phyloP scores from a whole-genome alignment of 208 protist species.

The Naegleria lovaniensis region DNA sequence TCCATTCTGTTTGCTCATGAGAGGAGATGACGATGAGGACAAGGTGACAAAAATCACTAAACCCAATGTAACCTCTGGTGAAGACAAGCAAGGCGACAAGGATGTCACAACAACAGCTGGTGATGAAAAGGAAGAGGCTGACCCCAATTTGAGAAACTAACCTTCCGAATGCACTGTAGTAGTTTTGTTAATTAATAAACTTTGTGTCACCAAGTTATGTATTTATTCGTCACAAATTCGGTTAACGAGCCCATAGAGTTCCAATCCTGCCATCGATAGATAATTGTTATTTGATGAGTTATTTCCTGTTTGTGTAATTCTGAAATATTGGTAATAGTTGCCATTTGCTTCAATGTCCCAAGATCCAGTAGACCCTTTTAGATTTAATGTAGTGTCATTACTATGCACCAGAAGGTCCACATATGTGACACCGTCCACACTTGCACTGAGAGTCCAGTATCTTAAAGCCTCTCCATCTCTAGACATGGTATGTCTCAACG shows the following conservation, averaged over 20 bases:
- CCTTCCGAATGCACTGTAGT: too few species aligned
- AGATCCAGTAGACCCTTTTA: not conserved
- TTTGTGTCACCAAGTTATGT: too few species aligned
- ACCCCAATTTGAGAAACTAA: too few species aligned
- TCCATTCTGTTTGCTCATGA: not conserved
- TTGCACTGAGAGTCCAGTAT: not conserved
- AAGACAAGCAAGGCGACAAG: constrained; percentile 3
- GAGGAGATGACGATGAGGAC: constrained; percentile 1
- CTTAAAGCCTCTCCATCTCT: not conserved
- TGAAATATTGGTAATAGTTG: not conserved
- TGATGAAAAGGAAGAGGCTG: too few species aligned
- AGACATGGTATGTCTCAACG: not conserved
- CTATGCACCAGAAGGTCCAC: not conserved
- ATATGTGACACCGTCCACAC: not conserved
- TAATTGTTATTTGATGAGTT: not conserved
- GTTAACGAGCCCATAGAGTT: not conserved
- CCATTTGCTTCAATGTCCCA: not conserved
- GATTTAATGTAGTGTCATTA: not conserved
- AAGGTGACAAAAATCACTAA: constrained; percentile 31
- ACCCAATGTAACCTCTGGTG: constrained; percentile 19
- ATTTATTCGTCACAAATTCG: not conserved
- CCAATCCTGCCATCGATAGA: not conserved
- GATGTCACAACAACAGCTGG: not conserved
- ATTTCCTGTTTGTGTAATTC: not conserved
- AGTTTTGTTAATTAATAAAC: too few species aligned